Base-by-base conservation (phyloP, 2,329 filamentous ascomycete species). In the Aureobasidium uvarum region DNA sequence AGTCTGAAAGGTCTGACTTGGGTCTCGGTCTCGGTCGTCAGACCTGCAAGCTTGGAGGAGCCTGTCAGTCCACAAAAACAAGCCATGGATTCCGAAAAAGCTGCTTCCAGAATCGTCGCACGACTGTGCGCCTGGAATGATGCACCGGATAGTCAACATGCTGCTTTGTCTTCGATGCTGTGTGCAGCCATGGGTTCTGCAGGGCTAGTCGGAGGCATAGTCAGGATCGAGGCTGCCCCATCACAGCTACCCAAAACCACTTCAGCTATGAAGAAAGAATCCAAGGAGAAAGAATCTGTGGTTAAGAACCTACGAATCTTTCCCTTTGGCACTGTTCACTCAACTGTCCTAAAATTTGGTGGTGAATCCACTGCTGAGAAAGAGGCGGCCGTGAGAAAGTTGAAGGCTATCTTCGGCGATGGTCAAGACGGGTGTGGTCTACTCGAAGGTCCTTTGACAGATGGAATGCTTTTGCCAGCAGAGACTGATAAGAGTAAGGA, bases 221-320 rank as follows among this genome's bases (percentile, higher is more conserved):
- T 96, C 65, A 92, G 94, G 67, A 83, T 99, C 36, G 92, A 98
- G 74, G 88, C 90, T 11, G 93, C 94, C 0, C 86, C 91, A 16
- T 80, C 84, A 46, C 90, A 89, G 62, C 79, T 92, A n/a, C 81
- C 87, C 6, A 86, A 86, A 66, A 86, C 85, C 46, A 82, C 85
- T 0, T 77, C 79, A 1, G 78, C 79, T 43, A 67, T 76, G 43
- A 81, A 79, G 66, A 68, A 71, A 72, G 78, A 68, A 55, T 46
- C 65, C 14, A 58, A 63, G 13, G 72, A 73, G 60, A 81, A 80
- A 67, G 79, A 81, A 38, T 70, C 74, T 5, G 75, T 78, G n/a
- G 80, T 91, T 5, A 85, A 86, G 76, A 80, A 85, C 5, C 78
- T 98, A 66, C 93, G 90, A 70, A 81, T 99, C 1, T 90, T 89